Conservation (phyloP, 2,329 filamentous ascomycete species). For the Mariannaea elegans region DNA sequence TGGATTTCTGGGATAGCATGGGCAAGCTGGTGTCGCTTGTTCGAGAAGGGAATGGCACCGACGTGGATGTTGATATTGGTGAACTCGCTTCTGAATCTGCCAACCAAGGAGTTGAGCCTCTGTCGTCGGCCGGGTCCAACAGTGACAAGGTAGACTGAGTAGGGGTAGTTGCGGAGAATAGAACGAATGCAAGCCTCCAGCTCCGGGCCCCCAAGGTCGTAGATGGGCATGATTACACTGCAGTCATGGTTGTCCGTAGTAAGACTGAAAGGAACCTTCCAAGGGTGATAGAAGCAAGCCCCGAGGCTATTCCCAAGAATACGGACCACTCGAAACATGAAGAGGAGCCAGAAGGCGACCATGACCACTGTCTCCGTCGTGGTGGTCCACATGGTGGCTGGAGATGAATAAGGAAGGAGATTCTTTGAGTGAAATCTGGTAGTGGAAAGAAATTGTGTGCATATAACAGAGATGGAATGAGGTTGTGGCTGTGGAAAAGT, state of each 20-base stretch:
- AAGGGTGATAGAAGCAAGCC: not conserved
- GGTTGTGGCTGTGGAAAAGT: not conserved
- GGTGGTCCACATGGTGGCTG: not conserved
- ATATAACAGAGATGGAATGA: not conserved
- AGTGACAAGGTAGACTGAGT: slow-evolving; percentile 13
- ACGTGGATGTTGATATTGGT: slow-evolving; percentile 16
- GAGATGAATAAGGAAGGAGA: not conserved
- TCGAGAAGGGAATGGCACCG: slow-evolving; percentile 24
- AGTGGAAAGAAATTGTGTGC: not conserved
- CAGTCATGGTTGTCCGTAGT: not conserved
- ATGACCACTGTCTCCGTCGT: not conserved
- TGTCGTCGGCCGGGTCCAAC: not conserved
- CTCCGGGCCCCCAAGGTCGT: not conserved
- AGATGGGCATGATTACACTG: slow-evolving; percentile 24
- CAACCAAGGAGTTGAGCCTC: slow-evolving; percentile 3
- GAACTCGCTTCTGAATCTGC: not conserved
- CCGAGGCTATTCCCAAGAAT: not conserved
- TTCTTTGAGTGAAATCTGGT: not conserved
- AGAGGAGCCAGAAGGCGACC: not conserved
- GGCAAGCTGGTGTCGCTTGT: slow-evolving; percentile 28
- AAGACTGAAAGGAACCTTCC: not conserved
- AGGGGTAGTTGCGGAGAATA: slow-evolving; percentile 20
- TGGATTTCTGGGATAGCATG: slow-evolving; percentile 17
- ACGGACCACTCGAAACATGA: not conserved
- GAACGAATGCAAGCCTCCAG: slow-evolving; percentile 5